Evolutionary conservation across 2,329 filamentous ascomycete species (phyloP).

Genomic region (Amphichorda felina): DNA sequence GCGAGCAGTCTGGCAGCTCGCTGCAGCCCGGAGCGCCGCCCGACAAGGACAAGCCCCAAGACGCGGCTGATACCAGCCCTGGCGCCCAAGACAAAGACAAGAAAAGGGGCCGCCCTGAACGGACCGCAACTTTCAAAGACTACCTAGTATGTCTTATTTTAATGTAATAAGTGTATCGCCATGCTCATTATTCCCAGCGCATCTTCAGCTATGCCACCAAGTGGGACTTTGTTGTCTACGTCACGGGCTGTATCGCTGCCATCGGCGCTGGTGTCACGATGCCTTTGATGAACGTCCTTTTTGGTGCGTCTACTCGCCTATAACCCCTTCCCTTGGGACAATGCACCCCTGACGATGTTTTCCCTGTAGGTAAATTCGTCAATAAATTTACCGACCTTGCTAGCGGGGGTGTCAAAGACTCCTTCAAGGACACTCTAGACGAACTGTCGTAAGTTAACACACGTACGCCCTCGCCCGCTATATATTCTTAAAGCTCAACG

Average conservation of each 20-base stretch:
- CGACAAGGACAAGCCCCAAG: not conserved
- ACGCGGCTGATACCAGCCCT: not conserved
- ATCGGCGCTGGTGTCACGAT: conserved; percentile 41
- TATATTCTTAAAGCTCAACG: not conserved
- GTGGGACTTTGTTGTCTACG: conserved; percentile 37
- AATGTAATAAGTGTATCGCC: not conserved
- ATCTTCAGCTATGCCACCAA: conserved; percentile 42
- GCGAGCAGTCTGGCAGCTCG: not conserved
- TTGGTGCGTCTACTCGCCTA: conserved; percentile 26
- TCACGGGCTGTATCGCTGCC: conserved; percentile 32
- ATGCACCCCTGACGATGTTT: conserved; percentile 1
- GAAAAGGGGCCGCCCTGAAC: conserved; percentile 22
- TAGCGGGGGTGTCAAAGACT: conserved; percentile 9
- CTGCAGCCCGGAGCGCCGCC: not conserved
- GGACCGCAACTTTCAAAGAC: conserved; percentile 27
- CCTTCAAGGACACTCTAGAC: conserved; percentile 24
- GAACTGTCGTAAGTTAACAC: conserved; percentile 25
- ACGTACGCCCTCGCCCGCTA: not conserved
- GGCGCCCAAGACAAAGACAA: conserved; percentile 3
- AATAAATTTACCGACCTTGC: conserved; percentile 35
- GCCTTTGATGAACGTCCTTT: conserved; percentile 48
- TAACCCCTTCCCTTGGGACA: not conserved
- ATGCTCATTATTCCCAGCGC: conserved; percentile 17
- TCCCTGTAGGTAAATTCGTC: conserved; percentile 25
- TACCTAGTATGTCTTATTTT: conserved; percentile 15